Percentiles rank a stretch among this genome's conserved stretches.
phyloP scores from a whole-genome alignment of 176 grass and related monocot species.

The Microstegium vimineum region DNA sequence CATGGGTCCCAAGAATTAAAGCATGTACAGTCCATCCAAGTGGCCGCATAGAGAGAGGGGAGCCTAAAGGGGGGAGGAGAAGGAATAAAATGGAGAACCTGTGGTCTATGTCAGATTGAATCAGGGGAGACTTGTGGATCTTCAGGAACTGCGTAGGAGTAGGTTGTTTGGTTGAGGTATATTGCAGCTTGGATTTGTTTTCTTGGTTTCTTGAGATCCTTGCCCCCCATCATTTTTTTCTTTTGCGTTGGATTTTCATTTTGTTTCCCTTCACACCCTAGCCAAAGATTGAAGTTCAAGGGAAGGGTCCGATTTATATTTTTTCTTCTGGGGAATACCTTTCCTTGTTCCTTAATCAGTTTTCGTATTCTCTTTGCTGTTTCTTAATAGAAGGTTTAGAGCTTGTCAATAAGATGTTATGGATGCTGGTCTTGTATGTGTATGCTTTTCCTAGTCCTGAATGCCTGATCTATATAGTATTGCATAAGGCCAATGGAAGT shows the following conservation, averaged over 20 bases:
- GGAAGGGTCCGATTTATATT: neutral
- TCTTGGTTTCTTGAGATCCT: slow-evolving; percentile 7
- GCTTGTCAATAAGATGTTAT: neutral
- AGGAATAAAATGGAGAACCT: slow-evolving; percentile 29
- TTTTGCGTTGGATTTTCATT: slow-evolving; percentile 1
- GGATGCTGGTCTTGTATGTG: neutral
- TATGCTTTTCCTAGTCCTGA: slow-evolving; percentile 13
- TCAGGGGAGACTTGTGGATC: slow-evolving; percentile 28
- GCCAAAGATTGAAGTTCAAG: neutral
- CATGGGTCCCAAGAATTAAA: slow-evolving; percentile 54
- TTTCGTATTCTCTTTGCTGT: neutral
- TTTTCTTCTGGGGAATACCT: neutral
- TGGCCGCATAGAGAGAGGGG: slow-evolving; percentile 20
- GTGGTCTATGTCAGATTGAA: slow-evolving; percentile 23
- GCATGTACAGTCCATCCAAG: slow-evolving; percentile 35
- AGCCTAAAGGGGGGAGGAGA: neutral
- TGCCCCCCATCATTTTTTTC: neutral
- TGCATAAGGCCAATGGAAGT: neutral
- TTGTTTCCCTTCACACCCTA: neutral
- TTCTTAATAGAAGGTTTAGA: neutral
- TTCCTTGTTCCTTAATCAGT: slow-evolving; percentile 20
- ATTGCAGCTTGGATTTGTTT: slow-evolving; percentile 6
- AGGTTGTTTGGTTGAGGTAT: slow-evolving; percentile 17
- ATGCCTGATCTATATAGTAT: neutral
- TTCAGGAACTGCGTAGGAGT: slow-evolving; percentile 4